A percentile compares a stretch with the other conserved stretches of the same genome.
These are phyloP conservation scores for Clarireedia homoeocarpa DNA, from an alignment of 2,329 filamentous ascomycete species.

Conservation along the genomic window DNA sequence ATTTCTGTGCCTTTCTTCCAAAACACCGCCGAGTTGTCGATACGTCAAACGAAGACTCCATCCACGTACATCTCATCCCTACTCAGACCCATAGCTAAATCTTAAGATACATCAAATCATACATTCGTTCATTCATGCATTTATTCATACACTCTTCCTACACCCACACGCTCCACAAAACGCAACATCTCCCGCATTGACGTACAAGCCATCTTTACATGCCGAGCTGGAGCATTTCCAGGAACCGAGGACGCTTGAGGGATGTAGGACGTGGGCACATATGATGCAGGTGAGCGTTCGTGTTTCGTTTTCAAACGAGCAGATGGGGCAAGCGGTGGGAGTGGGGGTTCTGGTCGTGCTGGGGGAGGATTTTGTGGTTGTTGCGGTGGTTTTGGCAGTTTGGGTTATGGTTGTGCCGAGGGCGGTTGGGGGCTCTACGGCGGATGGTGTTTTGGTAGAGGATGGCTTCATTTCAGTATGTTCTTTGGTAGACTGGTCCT, in stretches of 20 bases:
- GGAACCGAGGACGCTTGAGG: slow-evolving; percentile 41
- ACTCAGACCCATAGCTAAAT: neutral
- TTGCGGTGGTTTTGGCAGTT: neutral
- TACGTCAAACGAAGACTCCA: neutral
- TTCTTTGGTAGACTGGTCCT: neutral
- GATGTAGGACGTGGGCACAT: slow-evolving; percentile 63
- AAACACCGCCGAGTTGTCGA: no score
- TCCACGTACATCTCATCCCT: neutral
- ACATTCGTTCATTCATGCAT: neutral
- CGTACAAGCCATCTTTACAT: slow-evolving; percentile 51
- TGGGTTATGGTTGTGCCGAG: neutral
- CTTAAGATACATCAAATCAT: neutral
- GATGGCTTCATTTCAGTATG: neutral
- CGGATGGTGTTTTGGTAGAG: neutral
- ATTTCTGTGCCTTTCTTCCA: no score
- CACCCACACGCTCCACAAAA: slow-evolving; percentile 61
- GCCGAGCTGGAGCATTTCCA: slow-evolving; percentile 54
- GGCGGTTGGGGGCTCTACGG: no score
- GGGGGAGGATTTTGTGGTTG: neutral
- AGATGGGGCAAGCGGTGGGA: slow-evolving; percentile 43
- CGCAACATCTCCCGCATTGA: slow-evolving; percentile 63
- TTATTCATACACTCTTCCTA: neutral
- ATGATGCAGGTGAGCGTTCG: slow-evolving; percentile 52
- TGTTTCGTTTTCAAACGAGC: slow-evolving; percentile 56
- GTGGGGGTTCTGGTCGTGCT: neutral